A percentile compares a stretch with the other conserved stretches of the same genome.
Conservation (phyloP, 2,329 filamentous ascomycete genomes). For the Diaporthe amygdali region DNA sequence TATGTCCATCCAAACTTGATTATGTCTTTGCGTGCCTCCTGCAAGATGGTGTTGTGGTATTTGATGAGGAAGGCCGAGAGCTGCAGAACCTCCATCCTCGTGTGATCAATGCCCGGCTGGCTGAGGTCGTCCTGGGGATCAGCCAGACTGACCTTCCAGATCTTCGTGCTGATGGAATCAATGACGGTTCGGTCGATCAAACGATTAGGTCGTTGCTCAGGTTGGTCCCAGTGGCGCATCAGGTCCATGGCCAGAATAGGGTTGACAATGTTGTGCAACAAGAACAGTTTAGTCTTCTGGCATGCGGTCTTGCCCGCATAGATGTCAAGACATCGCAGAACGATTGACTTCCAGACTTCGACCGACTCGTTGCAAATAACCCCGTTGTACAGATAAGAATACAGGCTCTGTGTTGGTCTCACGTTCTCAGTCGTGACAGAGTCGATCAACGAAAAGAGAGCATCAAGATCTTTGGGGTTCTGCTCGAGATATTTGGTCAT, state of each 20-base stretch:
- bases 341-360: constrained; percentile 82
- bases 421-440: constrained; percentile 84
- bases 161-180: constrained; percentile 86
- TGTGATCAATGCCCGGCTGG: constrained; percentile 91
- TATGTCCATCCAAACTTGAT: constrained; percentile 99
- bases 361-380: constrained; percentile 86
- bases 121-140: constrained; percentile 83
- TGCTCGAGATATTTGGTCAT: constrained; percentile 81
- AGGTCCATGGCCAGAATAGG: constrained; percentile 97
- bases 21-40: constrained; percentile 94
- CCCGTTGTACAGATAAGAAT: constrained; percentile 81
- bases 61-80: constrained; percentile 95
- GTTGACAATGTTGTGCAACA: constrained; percentile 91
- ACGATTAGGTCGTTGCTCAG: constrained; percentile 55
- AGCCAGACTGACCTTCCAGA: constrained; percentile 89
- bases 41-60: constrained; percentile 85
- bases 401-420: constrained; percentile 75
- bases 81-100: constrained; percentile 93
- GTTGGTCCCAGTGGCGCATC: constrained; percentile 77
- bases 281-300: constrained; percentile 91
- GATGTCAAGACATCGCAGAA: constrained; percentile 85
- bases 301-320: constrained; percentile 80
- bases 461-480: constrained; percentile 78
- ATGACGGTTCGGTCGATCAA: constrained; percentile 88
- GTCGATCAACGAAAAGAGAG: constrained; percentile 84